Base-by-base conservation (phyloP, 202 grass and related monocot species). In the Schoenoplectus triqueter region DNA sequence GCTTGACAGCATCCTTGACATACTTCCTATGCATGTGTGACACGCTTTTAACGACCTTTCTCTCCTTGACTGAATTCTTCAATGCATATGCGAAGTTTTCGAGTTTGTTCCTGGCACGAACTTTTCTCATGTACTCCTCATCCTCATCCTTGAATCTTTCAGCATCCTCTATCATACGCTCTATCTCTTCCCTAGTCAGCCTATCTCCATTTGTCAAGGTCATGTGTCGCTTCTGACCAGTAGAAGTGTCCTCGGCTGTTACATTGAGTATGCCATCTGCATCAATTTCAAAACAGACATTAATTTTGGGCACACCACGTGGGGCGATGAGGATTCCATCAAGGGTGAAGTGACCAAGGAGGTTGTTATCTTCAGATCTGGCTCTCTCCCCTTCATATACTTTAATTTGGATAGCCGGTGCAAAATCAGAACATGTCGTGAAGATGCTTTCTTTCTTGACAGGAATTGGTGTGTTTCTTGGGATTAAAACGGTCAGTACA, bases 71-170 rank as follows among this genome's bases (percentile, higher is more conserved):
- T 6, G 49, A 41, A 66, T 60, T 75, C 55, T 39, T 70, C 83
- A 85, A 13, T 22, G 56, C 59, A 21, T 55, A 61, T 42, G 69
- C 83, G 63, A 72, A 85, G 18, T 60, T 85, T 22, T 85, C 67
- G 9, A 85, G 83, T 7, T 85, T 62, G 41, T 85, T 73, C 15
- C 59, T 85, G 54, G 66, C 67, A 55, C 11, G 18, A 61, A 71
- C 39, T 11, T 85, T 85, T 50, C 67, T 73, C 66, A 22, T 75
- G 44, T 85, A 20, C 21, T 73, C 66, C 82, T 57, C 82, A 44
- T 85, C 66, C 47, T 85, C 82, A 44, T n/a, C 67, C 51, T 75
- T 85, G 83, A 40, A 73, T 54, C 42, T 85, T 50, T 85, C 49
- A 11, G 66, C 83, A 8, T 62, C 49, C 19, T 40, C 40, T 44